These are phyloP conservation scores for Naganishia vaughanmartiniae DNA, from an alignment of 768 basidiomycete genomes.

Conservation along the genomic window DNA sequence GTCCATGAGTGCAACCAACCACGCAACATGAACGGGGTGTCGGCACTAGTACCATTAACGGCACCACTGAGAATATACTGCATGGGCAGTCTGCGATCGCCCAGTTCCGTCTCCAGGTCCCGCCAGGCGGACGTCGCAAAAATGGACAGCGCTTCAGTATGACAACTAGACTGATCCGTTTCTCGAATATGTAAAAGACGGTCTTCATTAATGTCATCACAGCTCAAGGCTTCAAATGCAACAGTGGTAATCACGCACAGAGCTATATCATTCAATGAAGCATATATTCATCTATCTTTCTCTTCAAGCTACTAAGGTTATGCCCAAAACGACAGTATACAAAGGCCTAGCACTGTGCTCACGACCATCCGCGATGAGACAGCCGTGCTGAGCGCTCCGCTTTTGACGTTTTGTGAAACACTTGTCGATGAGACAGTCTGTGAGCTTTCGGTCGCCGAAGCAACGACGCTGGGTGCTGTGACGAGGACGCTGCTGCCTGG, in stretches of 20 bases:
- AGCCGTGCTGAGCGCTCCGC: conserved; percentile 9
- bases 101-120: too few species aligned
- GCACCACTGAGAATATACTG: too few species aligned
- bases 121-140: too few species aligned
- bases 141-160: too few species aligned
- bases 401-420: conserved; percentile 9
- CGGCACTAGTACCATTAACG: too few species aligned
- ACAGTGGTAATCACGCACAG: neutral
- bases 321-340: neutral
- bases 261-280: neutral
- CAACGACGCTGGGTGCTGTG: neutral
- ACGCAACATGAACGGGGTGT: too few species aligned
- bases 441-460: neutral
- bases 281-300: conserved; percentile 16
- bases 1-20: too few species aligned
- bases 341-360: conserved; percentile 1
- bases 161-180: neutral
- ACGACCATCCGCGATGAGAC: conserved; percentile 1
- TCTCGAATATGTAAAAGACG: neutral
- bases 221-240: conserved; percentile 1
- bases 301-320: neutral
- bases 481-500: conserved; percentile 5
- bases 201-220: conserved; percentile 5
- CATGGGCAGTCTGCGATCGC: too few species aligned
- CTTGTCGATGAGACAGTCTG: neutral